Percentiles rank a stretch among this genome's conserved stretches.
phyloP scores from a whole-genome alignment of 1,139 yeast genomes.

The Saccharomyces hybrid region DNA sequence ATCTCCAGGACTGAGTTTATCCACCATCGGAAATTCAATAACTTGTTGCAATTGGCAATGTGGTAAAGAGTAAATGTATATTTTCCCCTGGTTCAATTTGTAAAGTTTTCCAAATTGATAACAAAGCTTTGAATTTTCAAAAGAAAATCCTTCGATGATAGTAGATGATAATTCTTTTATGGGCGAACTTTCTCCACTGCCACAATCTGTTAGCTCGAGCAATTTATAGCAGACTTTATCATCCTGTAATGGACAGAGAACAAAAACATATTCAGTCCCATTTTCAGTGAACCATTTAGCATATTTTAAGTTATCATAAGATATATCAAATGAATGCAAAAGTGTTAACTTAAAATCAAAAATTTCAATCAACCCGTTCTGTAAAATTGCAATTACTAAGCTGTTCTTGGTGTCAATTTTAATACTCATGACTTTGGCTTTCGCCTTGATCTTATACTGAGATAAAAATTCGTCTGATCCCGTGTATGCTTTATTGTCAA shows the following conservation, averaged over 20 bases:
- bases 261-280: slow-evolving; percentile 14
- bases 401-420: slow-evolving; percentile 24
- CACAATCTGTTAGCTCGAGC: slow-evolving; percentile 14
- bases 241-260: slow-evolving; percentile 19
- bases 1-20: slow-evolving; percentile 8
- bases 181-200: slow-evolving; percentile 6
- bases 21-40: slow-evolving; percentile 21
- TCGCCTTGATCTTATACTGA: slow-evolving; percentile 25
- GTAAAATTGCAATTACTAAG: slow-evolving; percentile 36
- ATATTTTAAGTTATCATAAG: slow-evolving; percentile 19
- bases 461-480: slow-evolving; percentile 1
- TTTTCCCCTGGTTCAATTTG: slow-evolving; percentile 15
- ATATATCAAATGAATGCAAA: slow-evolving; percentile 16
- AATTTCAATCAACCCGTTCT: slow-evolving; percentile 39
- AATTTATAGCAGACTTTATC: slow-evolving; percentile 22
- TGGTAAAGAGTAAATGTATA: slow-evolving; percentile 25
- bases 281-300: slow-evolving; percentile 20
- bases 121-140: slow-evolving; percentile 18
- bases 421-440: slow-evolving; percentile 31
- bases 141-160: slow-evolving; percentile 19
- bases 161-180: slow-evolving; percentile 23
- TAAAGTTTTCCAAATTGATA: slow-evolving; percentile 26
- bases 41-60: slow-evolving; percentile 27
- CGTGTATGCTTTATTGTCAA: slow-evolving; percentile 2
- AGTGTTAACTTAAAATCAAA: slow-evolving; percentile 27